Conservation (phyloP, 2,329 filamentous ascomycete species). For the Mariannaea sp. region DNA sequence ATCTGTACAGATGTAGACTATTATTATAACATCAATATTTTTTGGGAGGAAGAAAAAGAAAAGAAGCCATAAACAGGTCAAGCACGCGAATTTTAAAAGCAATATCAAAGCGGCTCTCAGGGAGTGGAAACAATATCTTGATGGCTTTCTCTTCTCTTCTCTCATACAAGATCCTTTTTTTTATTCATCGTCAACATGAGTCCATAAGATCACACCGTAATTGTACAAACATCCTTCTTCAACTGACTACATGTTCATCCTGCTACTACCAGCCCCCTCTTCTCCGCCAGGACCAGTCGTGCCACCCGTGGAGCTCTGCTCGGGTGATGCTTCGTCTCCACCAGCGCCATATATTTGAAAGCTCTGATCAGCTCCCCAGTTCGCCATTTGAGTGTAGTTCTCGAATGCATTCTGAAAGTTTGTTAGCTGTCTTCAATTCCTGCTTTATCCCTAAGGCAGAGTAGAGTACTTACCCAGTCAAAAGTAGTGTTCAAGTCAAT, state of each 20-base stretch:
- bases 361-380: constrained; percentile 57
- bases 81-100: too few species aligned
- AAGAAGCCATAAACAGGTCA: too few species aligned
- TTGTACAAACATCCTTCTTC: constrained; percentile 22
- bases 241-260: constrained; percentile 34
- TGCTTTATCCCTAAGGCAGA: not conserved
- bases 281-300: constrained; percentile 16
- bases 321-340: constrained; percentile 36
- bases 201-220: constrained; percentile 15
- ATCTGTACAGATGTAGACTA: too few species aligned
- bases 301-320: constrained; percentile 33
- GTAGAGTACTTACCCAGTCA: constrained; percentile 59
- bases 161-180: too few species aligned
- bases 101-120: not conserved
- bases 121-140: constrained; percentile 13
- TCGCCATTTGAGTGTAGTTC: constrained; percentile 59
- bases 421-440: constrained; percentile 36
- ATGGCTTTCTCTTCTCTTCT: constrained; percentile 21
- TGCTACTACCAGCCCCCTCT: constrained; percentile 13
- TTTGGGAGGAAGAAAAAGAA: too few species aligned
- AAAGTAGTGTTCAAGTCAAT: constrained; percentile 57
- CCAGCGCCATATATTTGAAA: constrained; percentile 55
- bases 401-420: constrained; percentile 57
- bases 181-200: constrained; percentile 21
- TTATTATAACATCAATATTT: too few species aligned